These are phyloP conservation scores for Acer yangbiense DNA, from an alignment of 345 rosid genomes.

Conservation along the genomic window DNA sequence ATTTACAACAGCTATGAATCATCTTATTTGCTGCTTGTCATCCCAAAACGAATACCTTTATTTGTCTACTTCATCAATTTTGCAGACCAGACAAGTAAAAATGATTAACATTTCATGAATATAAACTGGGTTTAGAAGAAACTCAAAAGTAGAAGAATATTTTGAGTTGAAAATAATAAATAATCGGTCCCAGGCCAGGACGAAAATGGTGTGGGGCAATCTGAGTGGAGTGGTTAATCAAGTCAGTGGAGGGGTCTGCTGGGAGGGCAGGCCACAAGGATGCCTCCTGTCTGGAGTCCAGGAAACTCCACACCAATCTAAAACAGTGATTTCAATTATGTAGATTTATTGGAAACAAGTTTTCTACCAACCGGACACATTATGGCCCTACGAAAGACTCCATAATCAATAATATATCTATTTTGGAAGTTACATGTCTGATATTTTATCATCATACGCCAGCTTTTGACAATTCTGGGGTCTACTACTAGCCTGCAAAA, in stretches of 20 bases:
- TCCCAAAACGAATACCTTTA: no score
- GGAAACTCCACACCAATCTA: slow-evolving; percentile 19
- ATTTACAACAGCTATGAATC: no score
- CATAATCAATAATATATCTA: slow-evolving; percentile 7
- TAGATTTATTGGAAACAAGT: background rate
- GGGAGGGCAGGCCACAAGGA: slow-evolving; percentile 34
- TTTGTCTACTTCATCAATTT: no score
- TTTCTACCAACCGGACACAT: slow-evolving; percentile 20
- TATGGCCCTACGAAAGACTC: slow-evolving; percentile 22
- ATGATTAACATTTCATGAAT: no score
- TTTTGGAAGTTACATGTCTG: no score
- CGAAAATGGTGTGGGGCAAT: slow-evolving; percentile 1
- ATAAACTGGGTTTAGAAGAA: no score
- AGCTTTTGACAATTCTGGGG: slow-evolving; percentile 3
- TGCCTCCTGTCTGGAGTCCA: slow-evolving; percentile 41
- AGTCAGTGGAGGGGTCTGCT: slow-evolving; percentile 22
- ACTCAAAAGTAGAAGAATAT: no score
- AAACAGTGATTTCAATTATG: slow-evolving; percentile 7
- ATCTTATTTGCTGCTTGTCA: no score
- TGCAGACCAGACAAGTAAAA: no score
- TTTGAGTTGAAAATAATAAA: no score
- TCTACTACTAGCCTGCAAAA: slow-evolving; percentile 2
- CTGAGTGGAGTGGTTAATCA: slow-evolving; percentile 13
- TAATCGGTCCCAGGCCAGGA: background rate
- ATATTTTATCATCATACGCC: slow-evolving; percentile 12